Base-by-base conservation (phyloP, 2,329 filamentous ascomycete genomes). In the Aureobasidium sp. region DNA sequence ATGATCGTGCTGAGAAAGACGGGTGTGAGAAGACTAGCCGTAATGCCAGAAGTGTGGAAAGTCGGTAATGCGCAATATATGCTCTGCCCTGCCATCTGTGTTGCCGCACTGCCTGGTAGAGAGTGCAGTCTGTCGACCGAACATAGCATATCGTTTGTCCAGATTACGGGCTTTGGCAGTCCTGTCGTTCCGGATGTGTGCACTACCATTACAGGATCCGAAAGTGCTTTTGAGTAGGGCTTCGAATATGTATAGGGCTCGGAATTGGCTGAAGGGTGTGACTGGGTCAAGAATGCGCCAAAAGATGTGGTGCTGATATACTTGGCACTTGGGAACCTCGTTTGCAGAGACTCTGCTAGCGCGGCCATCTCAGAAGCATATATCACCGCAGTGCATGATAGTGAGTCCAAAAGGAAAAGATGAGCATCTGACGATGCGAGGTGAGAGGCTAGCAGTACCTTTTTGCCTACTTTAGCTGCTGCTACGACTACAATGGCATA, bases 121-220 rank as follows among this genome's bases (percentile, higher is more conserved):
- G 29, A 42, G 11, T 58, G 59, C 11, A 50, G 3, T 41, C 49
- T 55, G 37, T 61, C 59, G 10, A 61, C 34, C 11, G 32, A 47
- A 10, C 39, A 41, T 7, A 61, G 34, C 59, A 61, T 61, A 21
- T 48, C 53, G 13, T 62, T 37, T 21, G 61, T 62, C 53, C 53
- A 62, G 8, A 62, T 53, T 13, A 59, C 54, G 5, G 61, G 61
- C 16, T 62, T 62, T 10, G 61, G 61, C 45, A 58, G 29, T 27
- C 61, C 61, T 30, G 61, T 62, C 2, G 61, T 62, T 14, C 61
- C 61, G 3, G 61, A 62, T 14, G 61, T 58, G 27, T 62, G 61
- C 7, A 59, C 61, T 8, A 62, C 30, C 45, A 62, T 58, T 6
- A 62, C 53, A 14, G 61, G 61, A 14, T 62, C 53, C 13, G n/a